Percentiles rank a stretch among this genome's conserved stretches.
Conservation (phyloP, 2,329 filamentous ascomycete genomes). For the Scleromitrula shiraiana region DNA sequence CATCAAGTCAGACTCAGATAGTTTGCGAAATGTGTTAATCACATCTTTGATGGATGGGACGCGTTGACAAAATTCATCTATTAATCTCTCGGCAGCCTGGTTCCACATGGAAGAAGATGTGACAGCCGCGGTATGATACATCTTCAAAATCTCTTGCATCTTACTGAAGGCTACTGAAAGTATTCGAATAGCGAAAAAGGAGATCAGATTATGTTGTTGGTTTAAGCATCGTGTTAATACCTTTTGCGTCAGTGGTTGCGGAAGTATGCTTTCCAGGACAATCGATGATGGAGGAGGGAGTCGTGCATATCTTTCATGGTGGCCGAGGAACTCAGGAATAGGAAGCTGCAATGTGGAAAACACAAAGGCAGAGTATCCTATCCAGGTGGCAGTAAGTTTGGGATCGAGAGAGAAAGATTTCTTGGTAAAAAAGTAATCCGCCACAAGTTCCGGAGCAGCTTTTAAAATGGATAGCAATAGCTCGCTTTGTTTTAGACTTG, state of each 20-base stretch:
- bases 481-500: constrained; percentile 71
- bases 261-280: constrained; percentile 79
- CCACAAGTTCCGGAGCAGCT: constrained; percentile 75
- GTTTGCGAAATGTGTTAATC: constrained; percentile 63
- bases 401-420: constrained; percentile 80
- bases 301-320: constrained; percentile 50
- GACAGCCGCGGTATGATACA: constrained; percentile 36
- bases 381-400: constrained; percentile 88
- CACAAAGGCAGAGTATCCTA: constrained; percentile 83
- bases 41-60: constrained; percentile 78
- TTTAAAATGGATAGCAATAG: constrained; percentile 73
- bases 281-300: constrained; percentile 72
- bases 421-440: constrained; percentile 78
- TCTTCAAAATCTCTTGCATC: constrained; percentile 41
- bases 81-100: constrained; percentile 58
- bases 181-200: constrained; percentile 76
- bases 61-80: constrained; percentile 67
- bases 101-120: constrained; percentile 48
- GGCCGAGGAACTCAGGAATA: constrained; percentile 65
- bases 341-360: constrained; percentile 72
- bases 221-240: constrained; percentile 72
- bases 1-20: constrained; percentile 59
- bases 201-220: constrained; percentile 70
- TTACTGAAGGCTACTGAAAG: constrained; percentile 75
- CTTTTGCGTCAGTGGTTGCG: constrained; percentile 72